phyloP scores from a whole-genome alignment of 208 protist species.

The Herpetomonas samuelpessoai region DNA sequence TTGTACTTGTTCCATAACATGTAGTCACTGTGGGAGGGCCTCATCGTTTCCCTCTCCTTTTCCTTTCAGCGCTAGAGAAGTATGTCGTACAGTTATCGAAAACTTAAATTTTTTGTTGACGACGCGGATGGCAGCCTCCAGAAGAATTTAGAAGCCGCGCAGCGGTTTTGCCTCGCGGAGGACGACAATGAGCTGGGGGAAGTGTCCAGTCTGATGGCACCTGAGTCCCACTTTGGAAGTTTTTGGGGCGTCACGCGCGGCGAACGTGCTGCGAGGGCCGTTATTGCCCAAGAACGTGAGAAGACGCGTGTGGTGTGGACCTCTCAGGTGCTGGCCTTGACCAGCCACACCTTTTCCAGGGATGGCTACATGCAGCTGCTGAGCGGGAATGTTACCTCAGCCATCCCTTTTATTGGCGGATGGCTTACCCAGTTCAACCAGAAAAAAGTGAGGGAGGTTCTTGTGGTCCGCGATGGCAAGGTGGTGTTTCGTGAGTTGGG shows the following conservation, averaged over 20 bases:
- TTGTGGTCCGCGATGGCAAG: constrained; percentile 69
- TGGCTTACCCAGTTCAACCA: constrained; percentile 61
- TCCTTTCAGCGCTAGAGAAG: no score
- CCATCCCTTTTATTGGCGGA: constrained; percentile 51
- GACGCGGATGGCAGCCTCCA: constrained; percentile 59
- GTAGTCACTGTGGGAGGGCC: not conserved
- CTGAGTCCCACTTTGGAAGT: constrained; percentile 49
- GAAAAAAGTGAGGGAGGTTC: constrained; percentile 49
- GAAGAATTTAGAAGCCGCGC: constrained; percentile 33
- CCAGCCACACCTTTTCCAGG: constrained; percentile 69
- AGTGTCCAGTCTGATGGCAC: constrained; percentile 39
- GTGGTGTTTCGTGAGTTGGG: constrained; percentile 75
- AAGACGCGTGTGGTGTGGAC: constrained; percentile 71
- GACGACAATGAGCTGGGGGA: constrained; percentile 69
- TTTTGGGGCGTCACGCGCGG: constrained; percentile 84
- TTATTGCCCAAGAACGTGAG: constrained; percentile 42
- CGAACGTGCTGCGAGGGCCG: constrained; percentile 37
- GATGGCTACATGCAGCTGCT: constrained; percentile 67
- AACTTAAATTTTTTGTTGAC: constrained; percentile 80
- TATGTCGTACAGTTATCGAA: constrained; percentile 80
- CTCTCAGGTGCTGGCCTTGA: constrained; percentile 38
- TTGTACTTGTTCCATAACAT: not conserved
- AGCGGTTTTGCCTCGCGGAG: constrained; percentile 69
- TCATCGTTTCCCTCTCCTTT: no score
- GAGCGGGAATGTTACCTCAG: constrained; percentile 23